A percentile compares a stretch with the other conserved stretches of the same genome.
Conservation (phyloP, 108 stramenopile species). For the Stephanodiscus minutulus region DNA sequence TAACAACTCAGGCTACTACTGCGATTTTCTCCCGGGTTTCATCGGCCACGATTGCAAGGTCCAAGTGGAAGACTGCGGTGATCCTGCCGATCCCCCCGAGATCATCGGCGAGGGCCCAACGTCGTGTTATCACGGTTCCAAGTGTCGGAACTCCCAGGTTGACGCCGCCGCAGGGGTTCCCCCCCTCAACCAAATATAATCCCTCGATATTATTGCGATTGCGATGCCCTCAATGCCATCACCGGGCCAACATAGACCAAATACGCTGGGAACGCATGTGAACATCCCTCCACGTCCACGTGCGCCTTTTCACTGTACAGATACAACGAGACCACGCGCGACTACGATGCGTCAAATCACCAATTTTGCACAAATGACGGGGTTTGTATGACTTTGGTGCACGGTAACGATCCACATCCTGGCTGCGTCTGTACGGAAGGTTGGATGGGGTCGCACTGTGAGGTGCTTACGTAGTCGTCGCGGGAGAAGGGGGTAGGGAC, state of each 20-base stretch:
- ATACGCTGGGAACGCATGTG: constrained; percentile 23
- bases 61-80: constrained; percentile 17
- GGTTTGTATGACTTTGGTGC: constrained; percentile 14
- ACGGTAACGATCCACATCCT: constrained; percentile 12
- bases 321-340: neutral
- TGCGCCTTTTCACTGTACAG: constrained; percentile 16
- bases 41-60: constrained; percentile 42
- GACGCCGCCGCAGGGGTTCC: too few relatives aligned
- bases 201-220: constrained; percentile 13
- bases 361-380: constrained; percentile 42
- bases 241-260: constrained; percentile 1
- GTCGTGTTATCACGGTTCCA: constrained; percentile 32
- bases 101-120: constrained; percentile 1
- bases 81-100: neutral
- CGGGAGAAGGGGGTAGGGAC: too few relatives aligned
- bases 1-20: constrained; percentile 43
- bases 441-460: constrained; percentile 26
- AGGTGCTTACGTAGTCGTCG: neutral
- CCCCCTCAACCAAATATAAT: too few relatives aligned
- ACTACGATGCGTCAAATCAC: constrained; percentile 9
- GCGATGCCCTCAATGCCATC: constrained; percentile 7
- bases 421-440: constrained; percentile 29
- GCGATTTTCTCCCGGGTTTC: constrained; percentile 25
- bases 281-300: constrained; percentile 15
- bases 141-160: neutral